A percentile compares a stretch with the other conserved stretches of the same genome.
Conservation (phyloP, 106 monocot species). For the Dendrobium officinale region DNA sequence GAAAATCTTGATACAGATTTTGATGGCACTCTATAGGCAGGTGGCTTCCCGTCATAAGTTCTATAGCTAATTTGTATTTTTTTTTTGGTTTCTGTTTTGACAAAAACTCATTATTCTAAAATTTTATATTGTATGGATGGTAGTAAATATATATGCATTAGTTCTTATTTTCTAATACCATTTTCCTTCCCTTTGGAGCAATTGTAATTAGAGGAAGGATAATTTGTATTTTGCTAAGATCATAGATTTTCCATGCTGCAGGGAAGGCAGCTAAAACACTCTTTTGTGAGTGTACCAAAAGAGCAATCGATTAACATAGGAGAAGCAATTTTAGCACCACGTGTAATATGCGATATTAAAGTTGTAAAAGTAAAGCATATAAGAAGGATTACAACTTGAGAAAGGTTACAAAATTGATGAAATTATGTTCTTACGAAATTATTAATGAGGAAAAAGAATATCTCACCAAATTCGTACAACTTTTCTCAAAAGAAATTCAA, state of each 20-base stretch:
- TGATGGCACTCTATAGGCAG: conserved; percentile 1
- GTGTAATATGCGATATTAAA: neutral
- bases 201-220: neutral
- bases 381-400: neutral
- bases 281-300: neutral
- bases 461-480: neutral
- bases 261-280: no score
- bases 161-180: neutral
- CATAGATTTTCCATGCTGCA: neutral
- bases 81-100: no score
- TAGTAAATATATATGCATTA: neutral
- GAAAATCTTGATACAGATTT: conserved; percentile 25
- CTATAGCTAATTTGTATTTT: neutral
- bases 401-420: neutral
- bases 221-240: neutral
- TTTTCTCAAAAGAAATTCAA: neutral
- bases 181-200: neutral
- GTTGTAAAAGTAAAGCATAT: neutral
- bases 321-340: neutral
- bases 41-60: neutral
- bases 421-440: neutral
- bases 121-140: neutral
- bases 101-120: neutral
- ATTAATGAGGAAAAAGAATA: neutral
- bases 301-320: neutral